These are phyloP conservation scores for Rhynchospora tenuis DNA, from an alignment of 176 grass and related monocot genomes.

Conservation along the genomic window DNA sequence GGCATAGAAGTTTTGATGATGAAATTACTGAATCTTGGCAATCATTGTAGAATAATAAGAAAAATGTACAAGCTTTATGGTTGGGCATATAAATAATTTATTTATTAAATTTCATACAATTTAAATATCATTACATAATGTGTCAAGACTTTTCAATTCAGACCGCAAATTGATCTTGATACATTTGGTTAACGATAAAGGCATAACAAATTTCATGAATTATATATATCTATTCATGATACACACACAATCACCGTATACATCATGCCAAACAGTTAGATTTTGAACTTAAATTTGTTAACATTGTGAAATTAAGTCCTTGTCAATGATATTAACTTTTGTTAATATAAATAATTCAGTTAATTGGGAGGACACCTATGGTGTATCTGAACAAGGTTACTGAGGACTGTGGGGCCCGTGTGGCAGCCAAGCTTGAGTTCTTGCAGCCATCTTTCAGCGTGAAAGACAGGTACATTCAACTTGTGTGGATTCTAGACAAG, in stretches of 20 bases:
- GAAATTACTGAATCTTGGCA: background rate
- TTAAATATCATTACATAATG: background rate
- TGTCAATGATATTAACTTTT: background rate
- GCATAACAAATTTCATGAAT: too few species aligned
- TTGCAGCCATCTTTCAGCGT: constrained; percentile 89
- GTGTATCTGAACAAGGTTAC: constrained; percentile 92
- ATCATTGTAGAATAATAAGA: background rate
- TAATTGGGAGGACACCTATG: constrained; percentile 81
- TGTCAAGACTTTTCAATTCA: background rate
- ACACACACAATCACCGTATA: background rate
- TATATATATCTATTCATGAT: too few species aligned
- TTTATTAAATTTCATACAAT: background rate
- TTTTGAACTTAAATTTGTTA: background rate
- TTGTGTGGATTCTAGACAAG: background rate
- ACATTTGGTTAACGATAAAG: too few species aligned
- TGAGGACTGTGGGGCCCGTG: constrained; percentile 64
- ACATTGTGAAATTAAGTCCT: background rate
- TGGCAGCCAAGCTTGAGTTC: constrained; percentile 87
- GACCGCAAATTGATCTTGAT: too few species aligned
- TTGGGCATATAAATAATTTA: background rate
- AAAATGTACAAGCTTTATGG: background rate
- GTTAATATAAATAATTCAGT: constrained; percentile 24
- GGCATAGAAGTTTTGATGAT: background rate
- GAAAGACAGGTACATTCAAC: constrained; percentile 59
- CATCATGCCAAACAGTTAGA: background rate